Conservation (phyloP, 768 basidiomycete species). For the Lyophyllum semitale region DNA sequence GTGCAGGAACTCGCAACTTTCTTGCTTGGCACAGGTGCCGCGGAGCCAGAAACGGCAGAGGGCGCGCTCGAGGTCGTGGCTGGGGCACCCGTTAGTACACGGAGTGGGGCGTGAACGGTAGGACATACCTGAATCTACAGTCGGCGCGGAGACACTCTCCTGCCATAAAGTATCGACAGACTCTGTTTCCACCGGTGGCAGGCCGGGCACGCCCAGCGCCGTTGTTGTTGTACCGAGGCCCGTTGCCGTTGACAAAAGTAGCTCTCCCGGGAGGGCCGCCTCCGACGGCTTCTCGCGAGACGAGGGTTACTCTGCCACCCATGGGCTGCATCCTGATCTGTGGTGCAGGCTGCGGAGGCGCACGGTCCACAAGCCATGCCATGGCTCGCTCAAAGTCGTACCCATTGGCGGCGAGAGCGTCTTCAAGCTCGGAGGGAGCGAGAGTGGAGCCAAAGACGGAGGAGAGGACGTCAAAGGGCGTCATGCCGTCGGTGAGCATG, state of each 20-base stretch:
- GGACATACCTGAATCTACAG: constrained; percentile 90
- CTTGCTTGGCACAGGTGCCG: constrained; percentile 96
- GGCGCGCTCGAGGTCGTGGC: constrained; percentile 93
- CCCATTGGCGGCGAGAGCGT: constrained; percentile 82
- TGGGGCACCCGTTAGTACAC: constrained; percentile 29
- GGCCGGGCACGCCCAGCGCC: constrained; percentile 45
- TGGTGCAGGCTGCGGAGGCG: constrained; percentile 44
- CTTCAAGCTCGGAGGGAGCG: constrained; percentile 89
- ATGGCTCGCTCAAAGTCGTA: constrained; percentile 97
- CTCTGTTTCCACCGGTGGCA: constrained; percentile 65
- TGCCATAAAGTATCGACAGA: constrained; percentile 95
- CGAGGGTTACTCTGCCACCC: constrained; percentile 68
- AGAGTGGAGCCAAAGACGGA: constrained; percentile 93
- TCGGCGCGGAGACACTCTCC: constrained; percentile 96
- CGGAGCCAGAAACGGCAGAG: constrained; percentile 97
- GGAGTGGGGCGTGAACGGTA: background rate
- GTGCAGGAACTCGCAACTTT: constrained; percentile 95
- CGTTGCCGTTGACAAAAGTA: constrained; percentile 27
- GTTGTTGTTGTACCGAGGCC: constrained; percentile 48
- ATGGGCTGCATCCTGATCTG: constrained; percentile 59
- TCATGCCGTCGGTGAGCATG: constrained; percentile 88
- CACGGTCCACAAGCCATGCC: constrained; percentile 88
- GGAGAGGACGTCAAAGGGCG: constrained; percentile 93
- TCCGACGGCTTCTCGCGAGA: constrained; percentile 53
- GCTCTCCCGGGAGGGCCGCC: constrained; percentile 35